Base-by-base conservation (phyloP, 768 basidiomycete genomes). In the Leccinum longicurvipes region DNA sequence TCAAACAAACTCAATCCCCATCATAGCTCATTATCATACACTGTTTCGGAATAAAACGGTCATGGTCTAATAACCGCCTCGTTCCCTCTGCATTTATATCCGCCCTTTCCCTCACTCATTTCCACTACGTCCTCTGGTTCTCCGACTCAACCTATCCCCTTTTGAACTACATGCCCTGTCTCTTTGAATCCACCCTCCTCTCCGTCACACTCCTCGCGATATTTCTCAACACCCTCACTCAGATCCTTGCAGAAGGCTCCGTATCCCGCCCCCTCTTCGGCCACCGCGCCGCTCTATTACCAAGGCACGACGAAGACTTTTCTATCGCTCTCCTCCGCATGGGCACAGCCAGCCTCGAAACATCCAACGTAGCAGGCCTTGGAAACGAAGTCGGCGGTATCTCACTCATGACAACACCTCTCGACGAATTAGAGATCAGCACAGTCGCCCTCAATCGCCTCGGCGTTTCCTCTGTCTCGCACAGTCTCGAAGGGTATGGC, bases 261-360 rank as follows among this genome's bases (percentile, higher is more conserved):
- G 66, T 91, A 12, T 76, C 82, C 31, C 77, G 83, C 3, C 77
- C 86, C 11, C 73, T 89, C n/a, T 79, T 85, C 29, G 84, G 83
- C 7, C 71, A 70, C 24, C 63, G 69, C 56, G 63, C 75, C 66
- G 71, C 68, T 23, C 65, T 81, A 29, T 61, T 77, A 34, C 76
- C 85, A 2, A 81, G 79, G 17, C 77, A 76, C 66, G 86, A 90
- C 36, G 88, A 90, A 67, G 87, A 89, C 64, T 90, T 87, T 69
- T 81, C 83, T 6, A 78, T 89, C 21, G 80, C 85, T 3, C 75
- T 91, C 36, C 75, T 91, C 42, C 82, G 89, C 21, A 74, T 89
- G 19, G 87, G 87, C 19, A 86, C 86, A 1, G 87, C 87, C 4
- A 87, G 85, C 59, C 74, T 91, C 48, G 89, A 91, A 66, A 84